Evolutionary conservation across 345 rosid genomes (phyloP).

Genomic region (Brassica rapa): DNA sequence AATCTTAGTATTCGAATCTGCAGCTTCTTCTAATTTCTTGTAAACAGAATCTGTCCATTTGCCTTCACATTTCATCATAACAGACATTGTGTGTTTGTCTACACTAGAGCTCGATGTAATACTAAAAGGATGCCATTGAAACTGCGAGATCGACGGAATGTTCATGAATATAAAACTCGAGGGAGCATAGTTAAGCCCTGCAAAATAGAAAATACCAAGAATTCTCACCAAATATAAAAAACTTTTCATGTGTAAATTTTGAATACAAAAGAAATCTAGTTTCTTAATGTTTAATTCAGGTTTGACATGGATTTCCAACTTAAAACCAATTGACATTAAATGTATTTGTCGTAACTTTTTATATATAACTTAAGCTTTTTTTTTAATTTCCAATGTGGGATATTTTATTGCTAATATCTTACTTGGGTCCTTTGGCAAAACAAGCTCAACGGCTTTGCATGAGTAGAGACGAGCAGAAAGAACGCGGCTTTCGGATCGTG

Average conservation of each 20-base stretch:
- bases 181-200: conserved; percentile 70
- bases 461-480: conserved; percentile 63
- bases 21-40: conserved; percentile 46
- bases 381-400: too few species aligned
- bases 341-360: too few species aligned
- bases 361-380: too few species aligned
- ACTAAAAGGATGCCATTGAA: conserved; percentile 89
- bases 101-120: conserved; percentile 65
- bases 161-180: conserved; percentile 68
- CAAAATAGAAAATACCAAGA: conserved; percentile 32
- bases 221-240: background rate
- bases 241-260: background rate
- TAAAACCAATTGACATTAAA: too few species aligned
- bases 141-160: conserved; percentile 61
- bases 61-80: conserved; percentile 65
- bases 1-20: conserved; percentile 38
- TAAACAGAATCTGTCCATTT: conserved; percentile 68
- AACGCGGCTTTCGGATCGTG: conserved; percentile 56
- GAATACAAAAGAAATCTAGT: background rate
- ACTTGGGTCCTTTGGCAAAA: conserved; percentile 73
- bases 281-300: too few species aligned
- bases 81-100: conserved; percentile 54
- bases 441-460: conserved; percentile 60
- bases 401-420: conserved; percentile 9
- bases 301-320: too few species aligned